A percentile compares a stretch with the other conserved stretches of the same genome.
Conservation (phyloP, 441 rosid species). For the Eruca vesicaria region DNA sequence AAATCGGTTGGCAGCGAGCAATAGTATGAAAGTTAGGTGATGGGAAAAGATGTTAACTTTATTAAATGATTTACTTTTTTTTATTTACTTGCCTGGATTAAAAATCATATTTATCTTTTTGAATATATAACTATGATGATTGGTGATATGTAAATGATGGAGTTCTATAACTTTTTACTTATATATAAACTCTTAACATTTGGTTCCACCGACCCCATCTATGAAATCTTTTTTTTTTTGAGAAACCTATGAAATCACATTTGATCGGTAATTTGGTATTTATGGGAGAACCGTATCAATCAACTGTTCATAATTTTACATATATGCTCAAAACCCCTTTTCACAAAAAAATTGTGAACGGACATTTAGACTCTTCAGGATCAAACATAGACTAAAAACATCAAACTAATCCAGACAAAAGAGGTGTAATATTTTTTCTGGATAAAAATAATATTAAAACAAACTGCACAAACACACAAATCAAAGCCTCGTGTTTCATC, state of each 20-base stretch:
- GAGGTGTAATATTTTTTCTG: too few relatives aligned
- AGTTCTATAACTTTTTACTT: background rate
- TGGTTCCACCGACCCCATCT: too few relatives aligned
- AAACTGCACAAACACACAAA: background rate
- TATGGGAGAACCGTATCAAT: too few relatives aligned
- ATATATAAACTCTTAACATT: background rate
- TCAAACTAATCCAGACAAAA: too few relatives aligned
- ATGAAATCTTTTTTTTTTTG: too few relatives aligned
- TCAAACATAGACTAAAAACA: too few relatives aligned
- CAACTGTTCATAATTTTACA: too few relatives aligned
- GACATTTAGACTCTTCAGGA: too few relatives aligned
- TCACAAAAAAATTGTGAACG: too few relatives aligned
- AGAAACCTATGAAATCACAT: too few relatives aligned
- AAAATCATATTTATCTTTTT: background rate
- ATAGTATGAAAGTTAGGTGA: conserved; percentile 17
- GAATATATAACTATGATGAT: background rate
- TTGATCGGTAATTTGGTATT: too few relatives aligned
- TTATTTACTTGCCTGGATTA: background rate
- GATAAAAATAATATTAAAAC: background rate
- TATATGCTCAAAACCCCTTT: too few relatives aligned
- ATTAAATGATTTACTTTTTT: background rate
- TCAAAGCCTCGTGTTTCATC: conserved; percentile 22
- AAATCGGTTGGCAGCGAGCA: conserved; percentile 20
- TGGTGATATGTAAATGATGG: background rate
- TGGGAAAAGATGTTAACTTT: background rate